Percentiles rank a stretch among this genome's conserved stretches.
These are phyloP conservation scores for Hypoxylon sp. DNA, from an alignment of 2,329 filamentous ascomycete species.

Conservation along the genomic window DNA sequence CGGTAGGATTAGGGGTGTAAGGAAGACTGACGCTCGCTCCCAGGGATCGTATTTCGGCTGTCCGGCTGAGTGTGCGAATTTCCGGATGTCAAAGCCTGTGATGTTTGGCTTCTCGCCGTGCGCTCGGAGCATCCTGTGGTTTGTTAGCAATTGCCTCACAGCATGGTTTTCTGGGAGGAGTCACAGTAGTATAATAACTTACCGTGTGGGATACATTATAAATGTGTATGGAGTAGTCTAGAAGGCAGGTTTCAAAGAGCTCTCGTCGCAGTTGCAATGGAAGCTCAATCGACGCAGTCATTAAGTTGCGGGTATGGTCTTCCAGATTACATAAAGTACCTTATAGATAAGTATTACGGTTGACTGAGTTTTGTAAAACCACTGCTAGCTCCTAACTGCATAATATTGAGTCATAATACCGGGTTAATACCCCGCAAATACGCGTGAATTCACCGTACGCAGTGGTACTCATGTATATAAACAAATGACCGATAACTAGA, in stretches of 20 bases:
- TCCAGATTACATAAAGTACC: slow-evolving; percentile 18
- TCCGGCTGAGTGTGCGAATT: slow-evolving; percentile 80
- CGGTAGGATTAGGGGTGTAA: neutral
- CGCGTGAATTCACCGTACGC: neutral
- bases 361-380: neutral
- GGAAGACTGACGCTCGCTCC: slow-evolving; percentile 71
- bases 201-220: slow-evolving; percentile 58
- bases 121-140: slow-evolving; percentile 66
- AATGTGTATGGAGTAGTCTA: slow-evolving; percentile 16
- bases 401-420: slow-evolving; percentile 9
- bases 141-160: slow-evolving; percentile 29
- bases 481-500: neutral
- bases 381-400: neutral
- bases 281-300: slow-evolving; percentile 20
- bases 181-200: slow-evolving; percentile 10
- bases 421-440: neutral
- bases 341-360: slow-evolving; percentile 1
- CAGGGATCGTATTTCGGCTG: slow-evolving; percentile 76
- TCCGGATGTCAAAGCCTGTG: slow-evolving; percentile 91
- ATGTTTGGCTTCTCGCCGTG: slow-evolving; percentile 76
- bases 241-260: slow-evolving; percentile 18
- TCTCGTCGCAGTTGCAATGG: slow-evolving; percentile 5
- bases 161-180: neutral
- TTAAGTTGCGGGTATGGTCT: neutral
- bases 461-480: neutral